Base-by-base conservation (phyloP, 257 asterid genomes). In the Solanum pimpinellifolium region DNA sequence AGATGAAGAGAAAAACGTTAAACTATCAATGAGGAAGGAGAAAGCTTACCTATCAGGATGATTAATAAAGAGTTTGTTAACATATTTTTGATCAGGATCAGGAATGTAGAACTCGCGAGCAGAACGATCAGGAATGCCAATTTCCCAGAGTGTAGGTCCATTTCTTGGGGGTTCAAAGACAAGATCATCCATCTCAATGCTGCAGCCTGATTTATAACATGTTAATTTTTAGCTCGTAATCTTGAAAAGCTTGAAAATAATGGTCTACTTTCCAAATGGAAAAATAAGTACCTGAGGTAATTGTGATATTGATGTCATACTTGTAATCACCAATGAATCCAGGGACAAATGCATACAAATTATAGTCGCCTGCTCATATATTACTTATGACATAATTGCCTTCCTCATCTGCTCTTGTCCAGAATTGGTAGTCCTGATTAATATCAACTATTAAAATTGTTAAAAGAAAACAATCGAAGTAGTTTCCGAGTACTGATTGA, bases 121-220 rank as follows among this genome's bases (percentile, higher is more conserved):
- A 59, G 90, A 80, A 41, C 98, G 98, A 89, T 93, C 95, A 68
- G 98, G 96, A 85, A 87, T 83, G 83, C 98, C 98, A 9, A 95
- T 94, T 88, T 94, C 98, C 98, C 98, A 95, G 86, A 95, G 74
- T 7, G 98, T 95, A 23, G 98, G 94, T 10, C 98, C 98, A 9
- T 92, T 86, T 90, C 98, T 92, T 27, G 95, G 95, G 80, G 98
- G 95, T 88, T 88, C 90, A 76, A 88, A 95, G 23, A 88, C 85
- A 46, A 95, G 87, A 66, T 93, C 90, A 52, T 96, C 95, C 81
- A 93, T 81, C 65, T 92, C 93, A 69, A 90, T 89, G 41, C 88
- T 85, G 56, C 88, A 86, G 29, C 95, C 98, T 94, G 88, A 46
- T 76, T 87, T 92, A 70, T 42, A 60, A 66, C 68, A 42, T 13